phyloP scores from a whole-genome alignment of 164 flowering plant genomes.

The Euptelea pleiosperma region DNA sequence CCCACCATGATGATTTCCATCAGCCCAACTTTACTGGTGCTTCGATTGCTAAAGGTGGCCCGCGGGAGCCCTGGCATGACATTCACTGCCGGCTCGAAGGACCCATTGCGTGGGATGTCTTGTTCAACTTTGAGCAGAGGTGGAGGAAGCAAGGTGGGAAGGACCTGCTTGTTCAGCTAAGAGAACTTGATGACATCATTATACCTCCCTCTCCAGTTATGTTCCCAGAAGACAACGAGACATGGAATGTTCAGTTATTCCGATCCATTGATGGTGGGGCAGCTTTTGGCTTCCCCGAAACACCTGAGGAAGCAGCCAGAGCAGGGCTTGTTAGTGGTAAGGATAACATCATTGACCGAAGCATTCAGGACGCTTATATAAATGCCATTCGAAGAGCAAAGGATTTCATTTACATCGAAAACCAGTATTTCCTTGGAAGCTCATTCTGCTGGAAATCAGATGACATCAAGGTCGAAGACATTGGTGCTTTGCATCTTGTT shows the following conservation, averaged over 20 bases:
- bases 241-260: constrained; percentile 68
- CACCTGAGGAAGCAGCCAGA: constrained; percentile 30
- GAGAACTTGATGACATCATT: constrained; percentile 24
- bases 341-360: constrained; percentile 47
- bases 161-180: constrained; percentile 15
- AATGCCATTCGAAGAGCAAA: constrained; percentile 67
- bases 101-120: constrained; percentile 74
- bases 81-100: constrained; percentile 66
- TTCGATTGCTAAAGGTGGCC: constrained; percentile 60
- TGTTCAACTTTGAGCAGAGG: constrained; percentile 66
- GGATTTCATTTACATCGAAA: constrained; percentile 69
- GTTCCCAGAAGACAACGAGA: constrained; percentile 23
- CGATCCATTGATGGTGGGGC: constrained; percentile 68
- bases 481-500: constrained; percentile 48
- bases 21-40: constrained; percentile 63
- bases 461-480: constrained; percentile 36
- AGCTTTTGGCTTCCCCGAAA: constrained; percentile 44
- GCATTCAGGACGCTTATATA: constrained; percentile 72
- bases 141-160: constrained; percentile 51
- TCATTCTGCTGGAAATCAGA: constrained; percentile 46
- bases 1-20: constrained; percentile 56
- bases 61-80: constrained; percentile 87
- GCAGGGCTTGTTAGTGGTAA: constrained; percentile 54
- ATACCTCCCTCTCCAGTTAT: constrained; percentile 27
- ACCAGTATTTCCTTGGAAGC: constrained; percentile 73